Evolutionary conservation across 2,329 filamentous ascomycete species (phyloP), one percentile per base, ranked within the genome.

Genomic region (Xylaria polymorpha): DNA sequence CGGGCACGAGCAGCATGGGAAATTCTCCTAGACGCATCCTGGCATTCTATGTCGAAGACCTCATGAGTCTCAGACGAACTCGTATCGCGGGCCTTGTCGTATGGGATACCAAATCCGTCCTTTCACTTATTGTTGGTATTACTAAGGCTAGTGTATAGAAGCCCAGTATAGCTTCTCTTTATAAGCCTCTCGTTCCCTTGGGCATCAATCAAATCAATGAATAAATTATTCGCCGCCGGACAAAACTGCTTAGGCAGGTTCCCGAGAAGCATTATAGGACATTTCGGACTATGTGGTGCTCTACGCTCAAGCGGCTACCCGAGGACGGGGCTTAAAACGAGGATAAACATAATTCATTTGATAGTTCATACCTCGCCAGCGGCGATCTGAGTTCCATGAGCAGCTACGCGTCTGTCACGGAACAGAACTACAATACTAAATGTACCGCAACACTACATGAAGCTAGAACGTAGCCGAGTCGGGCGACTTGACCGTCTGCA

Each of bases 171-270:
- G 10, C 25, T 43, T 56, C 50, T 39, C 43, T 22, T 29, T 7
- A 15, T 39, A 32, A 5, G 43, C 29, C 35, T 32, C 25, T 37
- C 10, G 39, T 22, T 25, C n/a, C 43, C 15, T 70, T 61, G 46
- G 64, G 64, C 50, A 56, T 58, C 57, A 55, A 61, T 20, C 20
- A 20, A 55, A 29, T 61, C 18, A 14, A 29, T 18, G 25, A 7
- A 29, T 59, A 14, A 46, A 39, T 39, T 64, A 18, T 22, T 48
- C 29, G 25, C n/a, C 25, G 59, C 39, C 20, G 15, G 15, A 15
- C 22, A n/a, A 37, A 15, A 39, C 7, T 51, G 32, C 46, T 22
- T 44, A 25, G 35, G 58, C 37, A 48, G 18, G 51, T 25, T 61
- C 51, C 48, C 64, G 55, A 41, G 20, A 41, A 12, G 56, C 6